Conservation (phyloP, 2,329 filamentous ascomycete species). For the Allantophomopsis cytisporea region DNA sequence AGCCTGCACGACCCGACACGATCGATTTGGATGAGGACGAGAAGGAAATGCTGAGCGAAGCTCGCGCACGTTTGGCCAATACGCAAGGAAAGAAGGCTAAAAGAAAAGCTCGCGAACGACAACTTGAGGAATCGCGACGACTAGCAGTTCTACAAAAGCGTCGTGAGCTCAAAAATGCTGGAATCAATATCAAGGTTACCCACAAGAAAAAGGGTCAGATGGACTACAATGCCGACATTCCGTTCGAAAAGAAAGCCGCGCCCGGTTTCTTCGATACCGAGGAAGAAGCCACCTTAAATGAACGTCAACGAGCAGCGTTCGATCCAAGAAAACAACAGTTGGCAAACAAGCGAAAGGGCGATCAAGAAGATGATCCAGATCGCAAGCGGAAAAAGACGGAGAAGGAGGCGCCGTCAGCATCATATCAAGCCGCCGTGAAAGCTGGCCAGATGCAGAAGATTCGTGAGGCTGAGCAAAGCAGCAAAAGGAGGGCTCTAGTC, state of each 20-base stretch:
- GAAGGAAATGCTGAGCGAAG: conserved; percentile 98
- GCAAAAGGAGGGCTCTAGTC: conserved; percentile 73
- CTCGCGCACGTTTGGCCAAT: conserved; percentile 88
- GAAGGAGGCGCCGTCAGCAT: conserved; percentile 64
- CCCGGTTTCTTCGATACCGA: conserved; percentile 86
- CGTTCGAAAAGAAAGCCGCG: conserved; percentile 85
- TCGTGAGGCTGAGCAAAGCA: conserved; percentile 91
- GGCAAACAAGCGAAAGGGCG: conserved; percentile 85
- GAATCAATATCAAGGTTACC: conserved; percentile 93
- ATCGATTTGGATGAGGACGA: conserved; percentile 98
- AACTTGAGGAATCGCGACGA: conserved; percentile 86
- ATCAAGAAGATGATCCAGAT: conserved; percentile 68
- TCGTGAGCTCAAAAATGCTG: conserved; percentile 89
- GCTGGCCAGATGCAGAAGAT: conserved; percentile 92
- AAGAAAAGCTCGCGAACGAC: conserved; percentile 87
- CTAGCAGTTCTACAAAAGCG: conserved; percentile 88
- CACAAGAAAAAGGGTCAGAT: conserved; percentile 92
- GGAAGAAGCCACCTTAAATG: conserved; percentile 71
- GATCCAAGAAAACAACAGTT: conserved; percentile 89
- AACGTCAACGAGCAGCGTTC: conserved; percentile 70
- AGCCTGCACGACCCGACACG: conserved; percentile 88
- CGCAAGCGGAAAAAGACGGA: conserved; percentile 81
- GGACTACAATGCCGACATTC: conserved; percentile 99
- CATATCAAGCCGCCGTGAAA: conserved; percentile 78
- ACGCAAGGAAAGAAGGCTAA: conserved; percentile 99